These are phyloP conservation scores for Staphylotrichum longicolle DNA, from an alignment of 495 filamentous ascomycete species.

Conservation along the genomic window DNA sequence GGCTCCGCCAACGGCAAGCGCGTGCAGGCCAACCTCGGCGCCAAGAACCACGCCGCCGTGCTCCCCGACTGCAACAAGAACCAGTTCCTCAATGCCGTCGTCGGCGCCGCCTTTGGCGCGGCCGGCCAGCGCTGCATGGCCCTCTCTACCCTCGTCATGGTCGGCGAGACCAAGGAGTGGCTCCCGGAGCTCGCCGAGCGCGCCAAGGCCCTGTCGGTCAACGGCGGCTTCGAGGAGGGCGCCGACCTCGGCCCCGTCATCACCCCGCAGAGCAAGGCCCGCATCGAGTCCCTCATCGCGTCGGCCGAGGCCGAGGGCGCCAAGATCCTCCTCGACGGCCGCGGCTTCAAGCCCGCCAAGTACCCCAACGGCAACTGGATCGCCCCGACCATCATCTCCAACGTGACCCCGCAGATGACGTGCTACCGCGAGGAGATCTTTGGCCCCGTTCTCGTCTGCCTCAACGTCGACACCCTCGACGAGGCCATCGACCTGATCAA, in stretches of 20 bases:
- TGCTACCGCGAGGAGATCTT: slow-evolving; percentile 99
- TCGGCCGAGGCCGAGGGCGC: slow-evolving; percentile 91
- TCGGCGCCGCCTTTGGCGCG: slow-evolving; percentile 93
- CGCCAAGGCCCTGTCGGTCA: slow-evolving; percentile 83
- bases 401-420: slow-evolving; percentile 85
- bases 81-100: slow-evolving; percentile 89
- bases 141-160: slow-evolving; percentile 87
- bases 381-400: slow-evolving; percentile 90
- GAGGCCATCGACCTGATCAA: slow-evolving; percentile 68
- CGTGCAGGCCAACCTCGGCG: slow-evolving; percentile 97
- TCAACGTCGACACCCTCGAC: slow-evolving; percentile 80
- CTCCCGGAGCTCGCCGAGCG: slow-evolving; percentile 85
- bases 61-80: slow-evolving; percentile 98
- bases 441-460: slow-evolving; percentile 85
- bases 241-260: slow-evolving; percentile 98
- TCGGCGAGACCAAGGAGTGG: slow-evolving; percentile 93
- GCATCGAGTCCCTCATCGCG: slow-evolving; percentile 86
- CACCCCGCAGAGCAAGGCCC: slow-evolving; percentile 81
- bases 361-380: slow-evolving; percentile 98
- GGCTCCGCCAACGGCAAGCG: slow-evolving; percentile 88
- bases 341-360: slow-evolving; percentile 81
- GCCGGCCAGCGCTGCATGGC: slow-evolving; percentile 99
- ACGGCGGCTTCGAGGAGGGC: slow-evolving; percentile 92
- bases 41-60: slow-evolving; percentile 97
- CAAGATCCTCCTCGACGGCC: slow-evolving; percentile 89